These are phyloP conservation scores for Penicillium canariense DNA, from an alignment of 495 filamentous ascomycete genomes.

Conservation along the genomic window DNA sequence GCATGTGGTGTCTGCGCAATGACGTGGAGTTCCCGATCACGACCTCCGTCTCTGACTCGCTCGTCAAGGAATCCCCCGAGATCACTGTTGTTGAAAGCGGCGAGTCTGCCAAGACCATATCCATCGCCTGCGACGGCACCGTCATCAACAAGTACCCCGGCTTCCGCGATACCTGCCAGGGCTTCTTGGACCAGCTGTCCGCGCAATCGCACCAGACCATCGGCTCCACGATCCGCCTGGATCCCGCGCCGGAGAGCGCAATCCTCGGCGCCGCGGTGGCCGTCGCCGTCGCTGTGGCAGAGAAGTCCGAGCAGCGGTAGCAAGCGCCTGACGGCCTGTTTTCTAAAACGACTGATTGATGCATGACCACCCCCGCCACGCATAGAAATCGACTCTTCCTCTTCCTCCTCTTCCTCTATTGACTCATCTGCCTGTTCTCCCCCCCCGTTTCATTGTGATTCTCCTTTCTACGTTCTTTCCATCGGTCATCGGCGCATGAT, in stretches of 20 bases:
- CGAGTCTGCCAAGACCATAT: conserved; percentile 29
- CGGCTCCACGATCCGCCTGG: conserved; percentile 38
- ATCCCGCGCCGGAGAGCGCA: conserved; percentile 51
- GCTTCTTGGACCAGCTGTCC: conserved; percentile 47
- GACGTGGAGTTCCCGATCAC: conserved; percentile 40
- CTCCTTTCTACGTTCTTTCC: conserved; percentile 10
- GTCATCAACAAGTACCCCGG: conserved; percentile 60
- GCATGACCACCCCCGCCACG: conserved; percentile 8
- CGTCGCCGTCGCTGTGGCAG: conserved; percentile 45
- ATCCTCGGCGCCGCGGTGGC: conserved; percentile 58
- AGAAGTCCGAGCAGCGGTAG: conserved; percentile 12
- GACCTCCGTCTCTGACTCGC: conserved; percentile 19
- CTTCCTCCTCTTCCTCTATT: background rate
- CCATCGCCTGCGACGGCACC: conserved; percentile 57
- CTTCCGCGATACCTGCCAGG: conserved; percentile 51
- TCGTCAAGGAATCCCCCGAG: conserved; percentile 36
- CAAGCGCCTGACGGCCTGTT: background rate
- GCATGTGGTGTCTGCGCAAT: conserved; percentile 58
- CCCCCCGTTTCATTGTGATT: conserved; percentile 17
- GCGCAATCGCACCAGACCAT: conserved; percentile 27
- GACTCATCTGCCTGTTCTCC: background rate
- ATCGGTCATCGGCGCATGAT: conserved; percentile 21
- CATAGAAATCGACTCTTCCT: conserved; percentile 10
- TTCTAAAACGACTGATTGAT: conserved; percentile 10
- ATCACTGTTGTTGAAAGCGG: conserved; percentile 44